phyloP scores from a whole-genome alignment of 345 rosid genomes.

The Rhizophora apiculata region DNA sequence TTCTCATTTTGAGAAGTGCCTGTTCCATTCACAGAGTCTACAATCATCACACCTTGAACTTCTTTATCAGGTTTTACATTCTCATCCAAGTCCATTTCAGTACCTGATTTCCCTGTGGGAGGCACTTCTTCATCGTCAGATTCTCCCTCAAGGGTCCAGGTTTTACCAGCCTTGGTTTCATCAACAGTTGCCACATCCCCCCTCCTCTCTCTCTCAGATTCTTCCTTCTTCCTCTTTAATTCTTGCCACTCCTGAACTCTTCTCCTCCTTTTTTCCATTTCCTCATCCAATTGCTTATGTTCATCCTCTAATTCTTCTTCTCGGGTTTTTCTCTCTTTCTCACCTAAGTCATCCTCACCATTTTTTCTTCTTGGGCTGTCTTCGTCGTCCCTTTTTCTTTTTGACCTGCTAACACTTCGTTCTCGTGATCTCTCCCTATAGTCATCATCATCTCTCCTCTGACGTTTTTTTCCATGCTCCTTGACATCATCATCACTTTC shows the following conservation, averaged over 20 bases:
- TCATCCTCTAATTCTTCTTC: constrained; percentile 88
- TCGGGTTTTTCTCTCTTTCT: constrained; percentile 50
- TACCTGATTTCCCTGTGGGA: constrained; percentile 36
- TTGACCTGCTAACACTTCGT: constrained; percentile 48
- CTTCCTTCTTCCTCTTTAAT: constrained; percentile 79
- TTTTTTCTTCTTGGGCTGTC: constrained; percentile 54
- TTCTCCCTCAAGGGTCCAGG: constrained; percentile 94
- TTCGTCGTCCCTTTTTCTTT: constrained; percentile 50
- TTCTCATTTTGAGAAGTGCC: constrained; percentile 37
- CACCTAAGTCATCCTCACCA: constrained; percentile 51
- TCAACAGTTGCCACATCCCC: constrained; percentile 48
- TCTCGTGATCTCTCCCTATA: constrained; percentile 64
- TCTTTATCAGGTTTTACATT: constrained; percentile 38
- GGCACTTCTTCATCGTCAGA: constrained; percentile 86
- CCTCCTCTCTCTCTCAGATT: constrained; percentile 57
- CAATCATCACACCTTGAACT: constrained; percentile 47
- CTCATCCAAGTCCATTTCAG: constrained; percentile 58
- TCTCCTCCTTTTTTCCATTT: constrained; percentile 83
- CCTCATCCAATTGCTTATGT: constrained; percentile 73
- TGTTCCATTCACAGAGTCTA: constrained; percentile 38
- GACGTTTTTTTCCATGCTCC: constrained; percentile 52
- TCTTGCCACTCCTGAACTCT: constrained; percentile 99
- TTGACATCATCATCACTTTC: constrained; percentile 50
- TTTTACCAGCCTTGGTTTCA: constrained; percentile 60
- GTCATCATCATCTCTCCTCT: constrained; percentile 52